Base-by-base conservation (phyloP, 192 early-diverging fungal genomes). In the Coemansia sp. region DNA sequence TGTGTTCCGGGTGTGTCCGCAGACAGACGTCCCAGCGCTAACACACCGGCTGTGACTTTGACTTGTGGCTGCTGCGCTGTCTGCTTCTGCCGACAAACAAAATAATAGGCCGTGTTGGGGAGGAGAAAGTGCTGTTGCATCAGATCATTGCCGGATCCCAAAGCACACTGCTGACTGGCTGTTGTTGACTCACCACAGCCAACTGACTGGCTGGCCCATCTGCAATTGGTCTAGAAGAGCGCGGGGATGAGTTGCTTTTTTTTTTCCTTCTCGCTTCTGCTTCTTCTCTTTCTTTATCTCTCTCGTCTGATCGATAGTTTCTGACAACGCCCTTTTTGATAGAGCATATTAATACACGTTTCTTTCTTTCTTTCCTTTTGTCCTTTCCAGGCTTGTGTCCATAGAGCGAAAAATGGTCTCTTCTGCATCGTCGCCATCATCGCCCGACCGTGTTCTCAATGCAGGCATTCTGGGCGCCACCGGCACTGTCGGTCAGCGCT, bases 401-500 rank as follows among this genome's bases (percentile, higher is more conserved):
- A 32, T 32, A 32, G 32, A 32, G 32, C 32, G 20, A 32, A 32
- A 32, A 32, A 32, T 32, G 32, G 32, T 4, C 32, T 32, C 32
- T 4, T 32, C 32, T 32, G n/a, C n/a, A n/a, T 48, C 46, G 4
- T 11, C 16, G 22, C 25, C 53, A 63, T 69, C 51, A 61, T 75
- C 77, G n/a, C 49, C 62, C 40, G 79, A 77, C 25, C 74, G 81
- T 32, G 60, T 77, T 19, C 76, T 83, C 49, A 74, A 91, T 65
- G 95, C 92, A 43, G 97, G 93, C 66, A 90, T 99, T 65, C 90
- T 99, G 55, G 97, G 97, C 65, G 95, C 95, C 39, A 99, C 97
- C 1, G 97, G 97, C 74, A 99, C 95, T 20, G 97, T 99, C 49
- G 97, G 97, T 40, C 97, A 99, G 77, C 91, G 97, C 32, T 99